Conservation (phyloP, 2,329 filamentous ascomycete species). For the Sporothrix pallida region DNA sequence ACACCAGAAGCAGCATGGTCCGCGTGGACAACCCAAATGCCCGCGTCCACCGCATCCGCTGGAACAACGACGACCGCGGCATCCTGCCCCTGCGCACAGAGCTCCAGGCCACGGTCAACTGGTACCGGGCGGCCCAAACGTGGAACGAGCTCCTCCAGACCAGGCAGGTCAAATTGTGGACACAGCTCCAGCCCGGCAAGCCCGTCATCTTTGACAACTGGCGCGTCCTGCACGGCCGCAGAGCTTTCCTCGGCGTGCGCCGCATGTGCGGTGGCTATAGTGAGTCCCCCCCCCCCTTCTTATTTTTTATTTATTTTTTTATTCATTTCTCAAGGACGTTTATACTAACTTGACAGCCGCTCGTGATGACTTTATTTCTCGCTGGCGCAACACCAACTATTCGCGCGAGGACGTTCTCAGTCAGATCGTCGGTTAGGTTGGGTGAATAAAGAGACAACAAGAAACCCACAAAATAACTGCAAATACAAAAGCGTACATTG, state of each 20-base stretch:
- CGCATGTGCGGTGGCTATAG: slow-evolving; percentile 92
- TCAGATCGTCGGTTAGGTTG: slow-evolving; percentile 41
- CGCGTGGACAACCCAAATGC: slow-evolving; percentile 8
- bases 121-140: slow-evolving; percentile 80
- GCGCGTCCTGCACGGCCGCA: slow-evolving; percentile 87
- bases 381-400: slow-evolving; percentile 74
- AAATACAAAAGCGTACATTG: neutral
- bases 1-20: too few relatives aligned
- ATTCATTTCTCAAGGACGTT: neutral
- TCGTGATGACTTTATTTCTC: slow-evolving; percentile 79
- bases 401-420: slow-evolving; percentile 52
- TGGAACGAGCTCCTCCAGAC: slow-evolving; percentile 74
- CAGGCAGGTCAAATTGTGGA: slow-evolving; percentile 73
- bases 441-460: neutral
- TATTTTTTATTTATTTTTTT: too few relatives aligned
- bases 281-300: slow-evolving; percentile 51
- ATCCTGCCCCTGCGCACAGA: slow-evolving; percentile 60
- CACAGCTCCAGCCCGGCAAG: slow-evolving; percentile 78
- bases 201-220: slow-evolving; percentile 94
- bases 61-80: slow-evolving; percentile 92
- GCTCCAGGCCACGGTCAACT: slow-evolving; percentile 56
- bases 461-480: neutral
- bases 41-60: slow-evolving; percentile 68
- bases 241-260: slow-evolving; percentile 79
- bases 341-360: slow-evolving; percentile 61